Conservation (phyloP, 768 basidiomycete genomes). For the Tremella yokohamensis region DNA sequence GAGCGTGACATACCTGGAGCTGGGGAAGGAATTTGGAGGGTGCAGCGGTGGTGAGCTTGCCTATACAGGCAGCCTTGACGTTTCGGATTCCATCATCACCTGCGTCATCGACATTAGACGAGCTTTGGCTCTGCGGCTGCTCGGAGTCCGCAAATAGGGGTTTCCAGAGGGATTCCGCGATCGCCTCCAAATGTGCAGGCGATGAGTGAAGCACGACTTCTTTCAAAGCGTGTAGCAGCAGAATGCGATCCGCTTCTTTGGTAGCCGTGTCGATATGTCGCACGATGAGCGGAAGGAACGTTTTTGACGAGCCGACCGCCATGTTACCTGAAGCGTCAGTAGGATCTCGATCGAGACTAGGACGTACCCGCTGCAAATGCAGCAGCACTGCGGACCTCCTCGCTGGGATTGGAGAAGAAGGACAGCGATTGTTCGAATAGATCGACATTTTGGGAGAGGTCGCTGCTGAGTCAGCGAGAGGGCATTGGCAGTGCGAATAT, state of each 20-base stretch:
- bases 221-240: conserved; percentile 87
- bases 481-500: not conserved
- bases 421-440: conserved; percentile 71
- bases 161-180: conserved; percentile 85
- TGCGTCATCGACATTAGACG: conserved; percentile 56
- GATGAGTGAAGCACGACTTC: conserved; percentile 94
- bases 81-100: conserved; percentile 85
- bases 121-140: not conserved
- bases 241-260: conserved; percentile 67
- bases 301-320: conserved; percentile 83
- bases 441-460: conserved; percentile 76
- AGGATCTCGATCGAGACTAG: not conserved
- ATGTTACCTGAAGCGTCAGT: conserved; percentile 67
- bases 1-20: conserved; percentile 64
- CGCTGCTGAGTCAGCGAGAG: conserved; percentile 56
- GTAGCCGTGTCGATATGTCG: conserved; percentile 55
- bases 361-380: conserved; percentile 82
- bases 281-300: conserved; percentile 81
- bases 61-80: conserved; percentile 92
- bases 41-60: conserved; percentile 87
- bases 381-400: conserved; percentile 83
- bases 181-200: conserved; percentile 72
- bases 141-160: conserved; percentile 75
- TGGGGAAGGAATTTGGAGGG: conserved; percentile 88
- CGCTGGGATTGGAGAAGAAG: conserved; percentile 71